Base-by-base conservation (phyloP, 345 rosid species). In the Eutrema heterophyllum region DNA sequence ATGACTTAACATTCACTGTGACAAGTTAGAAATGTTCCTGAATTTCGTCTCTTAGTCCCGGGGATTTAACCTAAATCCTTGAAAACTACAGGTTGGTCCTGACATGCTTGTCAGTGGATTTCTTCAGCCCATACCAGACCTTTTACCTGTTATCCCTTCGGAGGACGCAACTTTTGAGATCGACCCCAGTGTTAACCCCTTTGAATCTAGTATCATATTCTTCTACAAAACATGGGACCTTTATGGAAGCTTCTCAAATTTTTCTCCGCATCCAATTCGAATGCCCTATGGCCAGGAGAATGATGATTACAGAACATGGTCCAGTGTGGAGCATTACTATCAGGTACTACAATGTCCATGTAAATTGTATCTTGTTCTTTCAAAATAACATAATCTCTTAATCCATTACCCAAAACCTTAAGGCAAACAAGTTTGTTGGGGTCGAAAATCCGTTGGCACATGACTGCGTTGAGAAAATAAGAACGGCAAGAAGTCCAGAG, bases 181-280 rank as follows among this genome's bases (percentile, higher is more conserved):
- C 78, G 96, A 89, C 71, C 98, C 96, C 18, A 82, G 89, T 15
- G 83, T 94, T 48, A 71, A 82, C 62, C 97, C 87, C 50, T 87
- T 81, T 64, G 98, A 91, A 21, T 72, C 92, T 15, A 84, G 80
- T 76, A 82, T 91, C 83, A 87, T 91, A 78, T 94, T 86, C 81
- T 94, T 91, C 83, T 91, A 89, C 63, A 91, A 94, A 71, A 80
- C 97, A 44, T 94, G 97, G 98, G 98, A 94, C 82, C 96, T 84
- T 55, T 94, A 84, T 78, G 97, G 98, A 60, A 88, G 93, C 65
- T 89, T 94, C 80, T 91, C 97, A 5, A 94, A 89, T 71, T 94
- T 89, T 80, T 94, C 96, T 65, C 93, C 91, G 15, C 98, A 91
- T 81, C 83, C 91, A 65, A 85, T 94, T 71, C 86, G 84, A 77